These are phyloP conservation scores for Blastomyces gilchristii DNA, from an alignment of 2,329 filamentous ascomycete species.

Conservation along the genomic window DNA sequence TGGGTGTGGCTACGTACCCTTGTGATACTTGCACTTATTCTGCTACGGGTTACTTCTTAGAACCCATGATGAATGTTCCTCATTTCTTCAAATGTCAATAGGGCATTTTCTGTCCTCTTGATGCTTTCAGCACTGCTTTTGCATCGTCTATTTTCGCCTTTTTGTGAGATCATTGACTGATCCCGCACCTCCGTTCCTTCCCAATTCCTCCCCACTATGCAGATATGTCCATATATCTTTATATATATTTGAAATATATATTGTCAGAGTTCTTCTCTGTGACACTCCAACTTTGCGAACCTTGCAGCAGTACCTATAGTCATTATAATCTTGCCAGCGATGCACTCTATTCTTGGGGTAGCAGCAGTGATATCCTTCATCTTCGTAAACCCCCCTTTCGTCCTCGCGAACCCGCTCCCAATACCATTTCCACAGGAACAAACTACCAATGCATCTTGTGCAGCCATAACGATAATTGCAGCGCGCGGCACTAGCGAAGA, in stretches of 20 bases:
- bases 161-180: not conserved
- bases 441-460: not conserved
- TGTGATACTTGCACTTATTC: not conserved
- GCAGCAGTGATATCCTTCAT: not conserved
- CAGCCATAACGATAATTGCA: conserved; percentile 15
- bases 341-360: not conserved
- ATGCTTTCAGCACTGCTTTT: not conserved
- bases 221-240: not conserved
- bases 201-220: not conserved
- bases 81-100: not conserved
- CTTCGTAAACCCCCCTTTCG: not conserved
- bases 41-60: not conserved
- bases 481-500: conserved; percentile 15
- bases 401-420: not conserved
- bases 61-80: not conserved
- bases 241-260: not conserved
- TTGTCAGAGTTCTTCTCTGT: not conserved
- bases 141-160: not conserved
- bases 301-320: not conserved
- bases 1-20: not conserved
- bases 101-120: not conserved
- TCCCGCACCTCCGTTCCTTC: not conserved
- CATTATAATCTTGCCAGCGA: not conserved
- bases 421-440: not conserved
- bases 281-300: not conserved